These are phyloP conservation scores for Tricholoma saponaceum DNA, from an alignment of 768 basidiomycete genomes.

Conservation along the genomic window DNA sequence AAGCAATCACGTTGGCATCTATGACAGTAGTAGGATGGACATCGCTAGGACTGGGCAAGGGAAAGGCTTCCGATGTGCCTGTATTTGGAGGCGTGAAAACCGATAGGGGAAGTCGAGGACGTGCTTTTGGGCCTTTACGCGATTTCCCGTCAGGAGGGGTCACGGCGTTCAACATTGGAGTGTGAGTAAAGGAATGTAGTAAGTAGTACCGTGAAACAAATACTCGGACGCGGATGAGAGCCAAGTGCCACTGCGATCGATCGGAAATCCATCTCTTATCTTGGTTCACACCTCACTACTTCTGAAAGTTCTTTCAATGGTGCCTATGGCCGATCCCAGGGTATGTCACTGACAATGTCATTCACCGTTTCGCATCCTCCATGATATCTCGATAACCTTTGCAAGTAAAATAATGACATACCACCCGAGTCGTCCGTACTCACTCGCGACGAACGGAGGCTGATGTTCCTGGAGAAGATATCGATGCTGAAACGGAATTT, in stretches of 20 bases:
- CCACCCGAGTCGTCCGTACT: too few relatives aligned
- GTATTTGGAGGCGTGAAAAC: slow-evolving; percentile 69
- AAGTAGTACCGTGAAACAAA: background rate
- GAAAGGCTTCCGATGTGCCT: slow-evolving; percentile 63
- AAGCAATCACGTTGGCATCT: slow-evolving; percentile 61
- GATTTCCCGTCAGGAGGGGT: slow-evolving; percentile 40
- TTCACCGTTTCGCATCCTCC: too few relatives aligned
- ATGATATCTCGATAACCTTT: too few relatives aligned
- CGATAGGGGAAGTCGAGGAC: slow-evolving; percentile 70
- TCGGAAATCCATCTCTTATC: background rate
- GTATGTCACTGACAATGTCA: too few relatives aligned
- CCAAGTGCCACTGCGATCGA: too few relatives aligned
- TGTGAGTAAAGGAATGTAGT: slow-evolving; percentile 10
- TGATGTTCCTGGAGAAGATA: background rate
- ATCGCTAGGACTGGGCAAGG: slow-evolving; percentile 62
- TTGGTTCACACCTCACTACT: too few relatives aligned
- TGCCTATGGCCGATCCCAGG: too few relatives aligned
- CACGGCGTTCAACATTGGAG: slow-evolving; percentile 12
- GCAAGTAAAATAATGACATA: too few relatives aligned
- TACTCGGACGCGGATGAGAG: too few relatives aligned
- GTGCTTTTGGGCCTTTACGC: slow-evolving; percentile 60
- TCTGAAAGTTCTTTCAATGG: too few relatives aligned
- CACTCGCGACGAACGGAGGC: background rate
- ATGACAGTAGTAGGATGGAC: slow-evolving; percentile 60
- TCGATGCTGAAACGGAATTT: background rate